phyloP scores from a whole-genome alignment of 108 stramenopile genomes.

The Fistulifera pelliculosa region DNA sequence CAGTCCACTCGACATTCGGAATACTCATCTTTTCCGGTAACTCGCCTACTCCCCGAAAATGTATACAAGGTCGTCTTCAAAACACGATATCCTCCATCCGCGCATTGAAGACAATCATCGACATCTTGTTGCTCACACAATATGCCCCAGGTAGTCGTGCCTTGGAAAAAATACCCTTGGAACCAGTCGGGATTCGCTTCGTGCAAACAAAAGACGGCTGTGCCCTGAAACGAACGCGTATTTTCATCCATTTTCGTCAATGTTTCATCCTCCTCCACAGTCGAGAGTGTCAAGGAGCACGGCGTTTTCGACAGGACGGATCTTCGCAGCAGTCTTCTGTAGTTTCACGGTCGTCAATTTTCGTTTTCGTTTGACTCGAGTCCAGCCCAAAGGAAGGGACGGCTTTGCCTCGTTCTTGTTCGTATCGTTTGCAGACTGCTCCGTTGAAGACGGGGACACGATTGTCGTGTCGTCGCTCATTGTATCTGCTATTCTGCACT shows the following conservation, averaged over 20 bases:
- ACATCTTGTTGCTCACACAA: conserved; percentile 49
- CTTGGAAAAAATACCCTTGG: conserved; percentile 61
- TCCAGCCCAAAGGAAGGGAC: conserved; percentile 39
- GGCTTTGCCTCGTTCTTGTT: no score
- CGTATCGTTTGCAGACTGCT: no score
- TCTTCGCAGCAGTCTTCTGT: conserved; percentile 17
- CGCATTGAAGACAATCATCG: conserved; percentile 66
- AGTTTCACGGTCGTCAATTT: background rate
- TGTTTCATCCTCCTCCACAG: conserved; percentile 7
- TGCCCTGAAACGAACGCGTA: conserved; percentile 15
- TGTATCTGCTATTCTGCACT: no score
- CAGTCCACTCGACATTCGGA: conserved; percentile 46
- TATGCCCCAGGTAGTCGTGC: conserved; percentile 36
- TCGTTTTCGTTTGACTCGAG: conserved; percentile 23
- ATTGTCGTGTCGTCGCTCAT: no score
- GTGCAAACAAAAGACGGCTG: conserved; percentile 56
- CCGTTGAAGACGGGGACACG: no score
- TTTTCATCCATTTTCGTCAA: background rate
- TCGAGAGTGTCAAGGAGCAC: conserved; percentile 8
- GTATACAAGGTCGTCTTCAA: conserved; percentile 30
- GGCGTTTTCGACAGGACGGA: conserved; percentile 5
- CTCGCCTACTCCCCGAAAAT: background rate
- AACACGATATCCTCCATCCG: conserved; percentile 67
- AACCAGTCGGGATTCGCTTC: conserved; percentile 54
- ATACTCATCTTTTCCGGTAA: conserved; percentile 8